Conservation (phyloP, 768 basidiomycete genomes). For the Collybia mongolica region DNA sequence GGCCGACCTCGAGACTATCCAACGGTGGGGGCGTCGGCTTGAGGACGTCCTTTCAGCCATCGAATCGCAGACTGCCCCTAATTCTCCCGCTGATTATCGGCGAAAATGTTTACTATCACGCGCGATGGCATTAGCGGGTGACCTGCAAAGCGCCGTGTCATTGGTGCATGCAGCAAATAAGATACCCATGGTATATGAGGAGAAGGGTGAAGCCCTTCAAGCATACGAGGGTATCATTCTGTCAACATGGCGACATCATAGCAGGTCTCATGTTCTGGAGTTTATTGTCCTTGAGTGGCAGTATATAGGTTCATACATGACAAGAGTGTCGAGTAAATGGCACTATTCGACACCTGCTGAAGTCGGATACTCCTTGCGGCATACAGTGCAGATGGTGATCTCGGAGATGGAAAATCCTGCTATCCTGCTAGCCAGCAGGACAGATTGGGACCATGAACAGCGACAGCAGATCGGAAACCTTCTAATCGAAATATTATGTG, state of each 20-base stretch:
- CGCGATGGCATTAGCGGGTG: conserved; percentile 5
- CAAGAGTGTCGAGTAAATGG: not conserved
- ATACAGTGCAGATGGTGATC: conserved; percentile 11
- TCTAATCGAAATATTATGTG: conserved; percentile 39
- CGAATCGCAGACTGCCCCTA: not conserved
- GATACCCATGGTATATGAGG: conserved; percentile 15
- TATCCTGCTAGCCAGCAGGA: conserved; percentile 18
- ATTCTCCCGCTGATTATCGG: conserved; percentile 10
- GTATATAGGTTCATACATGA: conserved; percentile 22
- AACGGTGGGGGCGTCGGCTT: conserved; percentile 1
- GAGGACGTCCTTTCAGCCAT: not conserved
- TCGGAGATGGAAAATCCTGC: conserved; percentile 30
- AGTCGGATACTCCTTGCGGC: conserved; percentile 10
- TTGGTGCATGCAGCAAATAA: conserved; percentile 22
- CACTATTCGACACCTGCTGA: not conserved
- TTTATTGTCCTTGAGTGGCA: conserved; percentile 39
- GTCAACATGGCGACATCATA: conserved; percentile 30
- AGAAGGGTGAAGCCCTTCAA: conserved; percentile 18
- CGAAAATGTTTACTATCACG: conserved; percentile 12
- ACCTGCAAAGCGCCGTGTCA: conserved; percentile 11
- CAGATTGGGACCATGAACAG: conserved; percentile 22
- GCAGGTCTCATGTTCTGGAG: conserved; percentile 31
- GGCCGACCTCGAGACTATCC: not conserved
- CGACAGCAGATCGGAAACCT: conserved; percentile 33
- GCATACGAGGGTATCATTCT: conserved; percentile 37